phyloP scores from a whole-genome alignment of 1,139 yeast genomes.

The Kurtzmaniella quercitrusa region DNA sequence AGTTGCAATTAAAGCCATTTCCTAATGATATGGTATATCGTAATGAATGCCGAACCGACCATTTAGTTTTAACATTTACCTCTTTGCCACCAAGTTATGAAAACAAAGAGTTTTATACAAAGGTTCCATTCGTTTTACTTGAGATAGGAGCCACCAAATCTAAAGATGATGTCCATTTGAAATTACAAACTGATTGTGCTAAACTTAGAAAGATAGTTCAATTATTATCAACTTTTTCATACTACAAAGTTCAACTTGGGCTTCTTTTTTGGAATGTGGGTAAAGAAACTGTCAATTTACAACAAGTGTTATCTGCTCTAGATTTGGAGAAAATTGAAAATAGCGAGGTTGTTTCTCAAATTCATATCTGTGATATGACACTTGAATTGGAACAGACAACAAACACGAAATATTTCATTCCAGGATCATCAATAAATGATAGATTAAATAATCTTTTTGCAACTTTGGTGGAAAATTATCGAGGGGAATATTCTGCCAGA shows the following conservation, averaged over 20 bases:
- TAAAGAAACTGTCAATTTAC: constrained; percentile 14
- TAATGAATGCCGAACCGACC: constrained; percentile 18
- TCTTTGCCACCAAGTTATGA: constrained; percentile 36
- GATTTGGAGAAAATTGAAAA: constrained; percentile 12
- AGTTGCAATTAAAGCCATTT: constrained; percentile 30
- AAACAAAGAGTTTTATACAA: constrained; percentile 24
- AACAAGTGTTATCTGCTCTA: constrained; percentile 17
- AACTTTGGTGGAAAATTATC: constrained; percentile 20
- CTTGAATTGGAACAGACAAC: constrained; percentile 10
- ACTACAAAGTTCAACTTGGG: constrained; percentile 32
- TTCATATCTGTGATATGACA: constrained; percentile 37
- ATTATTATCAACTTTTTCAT: constrained; percentile 32
- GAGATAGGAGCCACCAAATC: constrained; percentile 41
- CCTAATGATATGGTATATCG: constrained; percentile 24
- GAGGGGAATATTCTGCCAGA: constrained; percentile 27
- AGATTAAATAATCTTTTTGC: constrained; percentile 23
- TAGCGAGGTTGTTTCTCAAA: constrained; percentile 5
- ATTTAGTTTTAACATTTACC: constrained; percentile 22
- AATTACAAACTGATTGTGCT: constrained; percentile 30
- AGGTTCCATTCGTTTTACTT: constrained; percentile 37
- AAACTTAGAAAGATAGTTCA: constrained; percentile 36
- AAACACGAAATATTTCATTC: neutral
- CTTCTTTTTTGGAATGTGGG: constrained; percentile 37
- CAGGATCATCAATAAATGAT: constrained; percentile 21
- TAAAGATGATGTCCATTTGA: constrained; percentile 18